Conservation (phyloP, 257 asterid genomes). For the Agastache rugosa region DNA sequence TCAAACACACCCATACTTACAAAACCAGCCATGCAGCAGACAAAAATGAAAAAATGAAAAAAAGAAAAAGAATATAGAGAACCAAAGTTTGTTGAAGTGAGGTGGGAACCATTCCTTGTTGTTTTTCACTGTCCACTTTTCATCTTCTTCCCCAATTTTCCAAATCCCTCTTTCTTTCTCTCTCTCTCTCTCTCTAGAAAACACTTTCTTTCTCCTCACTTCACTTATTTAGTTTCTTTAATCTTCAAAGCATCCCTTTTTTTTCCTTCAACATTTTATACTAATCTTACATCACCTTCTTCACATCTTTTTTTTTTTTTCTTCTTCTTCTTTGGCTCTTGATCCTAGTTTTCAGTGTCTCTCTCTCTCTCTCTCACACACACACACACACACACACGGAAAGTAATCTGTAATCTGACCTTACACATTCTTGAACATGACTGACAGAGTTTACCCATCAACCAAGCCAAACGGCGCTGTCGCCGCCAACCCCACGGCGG, state of each 20-base stretch:
- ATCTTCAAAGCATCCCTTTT: background rate
- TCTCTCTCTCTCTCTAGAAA: constrained; percentile 24
- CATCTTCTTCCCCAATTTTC: background rate
- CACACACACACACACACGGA: background rate
- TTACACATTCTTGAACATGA: constrained; percentile 39
- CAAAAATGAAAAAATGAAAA: constrained; percentile 7
- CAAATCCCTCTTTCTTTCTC: no score
- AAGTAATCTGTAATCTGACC: background rate
- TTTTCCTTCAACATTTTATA: background rate
- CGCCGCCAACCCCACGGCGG: constrained; percentile 23
- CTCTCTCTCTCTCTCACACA: constrained; percentile 24
- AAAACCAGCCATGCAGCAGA: constrained; percentile 36
- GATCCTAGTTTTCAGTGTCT: constrained; percentile 26
- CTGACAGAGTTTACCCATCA: constrained; percentile 63
- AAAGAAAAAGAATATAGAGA: background rate
- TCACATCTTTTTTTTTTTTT: background rate
- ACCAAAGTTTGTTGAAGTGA: constrained; percentile 34
- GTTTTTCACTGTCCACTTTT: constrained; percentile 7
- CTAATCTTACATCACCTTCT: constrained; percentile 9
- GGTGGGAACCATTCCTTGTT: constrained; percentile 31
- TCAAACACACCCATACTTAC: background rate
- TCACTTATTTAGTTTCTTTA: constrained; percentile 34
- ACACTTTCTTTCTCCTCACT: constrained; percentile 46
- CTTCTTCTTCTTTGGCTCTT: constrained; percentile 14
- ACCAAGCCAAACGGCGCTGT: constrained; percentile 47